Evolutionary conservation across 164 flowering plant species (phyloP), one percentile per base, ranked within the genome.

Genomic region (Chloranthus sessilifolius): DNA sequence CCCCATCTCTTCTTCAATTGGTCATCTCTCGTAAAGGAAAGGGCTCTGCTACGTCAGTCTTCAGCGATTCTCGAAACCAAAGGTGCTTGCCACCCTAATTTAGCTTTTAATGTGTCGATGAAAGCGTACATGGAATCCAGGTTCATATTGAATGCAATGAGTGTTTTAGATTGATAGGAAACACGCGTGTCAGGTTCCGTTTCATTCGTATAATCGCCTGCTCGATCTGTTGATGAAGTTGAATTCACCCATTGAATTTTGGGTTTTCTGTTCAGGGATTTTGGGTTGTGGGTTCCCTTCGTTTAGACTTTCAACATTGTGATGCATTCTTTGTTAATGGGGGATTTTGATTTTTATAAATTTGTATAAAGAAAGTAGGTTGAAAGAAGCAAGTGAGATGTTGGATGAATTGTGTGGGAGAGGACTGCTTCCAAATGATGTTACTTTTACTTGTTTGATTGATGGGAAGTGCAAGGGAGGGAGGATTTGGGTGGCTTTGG

Each of bases 371-470:
- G 72, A 67, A 7, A 11, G 70, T 43, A 66, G 70, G 60, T 36
- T 84, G 57, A 81, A 74, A 23, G 79, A 78, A 44, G 89, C 92
- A n/a, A 47, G 62, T 42, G 27, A 35, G 17, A 25, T 80, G 74
- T 77, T 82, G 45, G 60, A 66, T 12, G 80, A 88, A 50, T 77
- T 82, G 88, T 55, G 65, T 31, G 61, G 50, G 5, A 71, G 69
- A 46, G 81, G 77, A 0, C 46, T 82, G 67, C 66, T 66, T 27
- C 90, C 90, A 0, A 84, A 84, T 55, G 61, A 56, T 58, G 81
- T 88, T 54, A 72, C 56, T 26, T 83, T 77, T 58, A 84, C 88
- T 19, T 64, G 84, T n/a, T 64, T 88, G 59, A 87, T 87, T 40
- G 68, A 80, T 47, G 88, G 90, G 22, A 74, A 77, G 5, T 80